Base-by-base conservation (phyloP, 768 basidiomycete species). In the Dictyophora rubrovolvata region DNA sequence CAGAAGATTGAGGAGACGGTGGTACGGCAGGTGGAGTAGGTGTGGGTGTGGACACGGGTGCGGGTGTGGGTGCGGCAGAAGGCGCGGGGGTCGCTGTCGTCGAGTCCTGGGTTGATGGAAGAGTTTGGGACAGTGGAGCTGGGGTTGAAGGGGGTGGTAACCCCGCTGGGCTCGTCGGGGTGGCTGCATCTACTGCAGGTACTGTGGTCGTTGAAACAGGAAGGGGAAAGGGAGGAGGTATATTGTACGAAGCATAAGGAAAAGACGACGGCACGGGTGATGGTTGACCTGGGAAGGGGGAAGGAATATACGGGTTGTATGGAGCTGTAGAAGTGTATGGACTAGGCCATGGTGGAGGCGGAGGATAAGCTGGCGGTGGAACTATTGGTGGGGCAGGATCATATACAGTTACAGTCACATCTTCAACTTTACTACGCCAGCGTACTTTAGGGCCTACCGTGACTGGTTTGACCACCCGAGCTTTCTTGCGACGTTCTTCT, bases 401-500 rank as follows among this genome's bases (percentile, higher is more conserved):
- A 46, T 62, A 37, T 20, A 75, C 66, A 48, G 68, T 65, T 12
- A 84, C 75, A 54, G 77, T 77, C 7, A 77, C 70, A 37, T 83
- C 76, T 68, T 90, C 90, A 21, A 69, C 71, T 58, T 73, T 78
- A 66, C 86, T 89, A 22, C 88, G 68, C 84, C 84, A 89, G 52
- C 87, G 77, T 35, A 93, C 59, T 23, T 87, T 69, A 2, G 87
- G 87, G 0, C 86, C 89, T 23, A 82, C 73, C 8, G 85, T 75
- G 11, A 74, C 68, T n/a, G 78, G 73, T 48, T 86, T 82, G 28
- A 85, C 80, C 22, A 84, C 83, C 17, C 75, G 75, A 22, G 80
- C 84, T 34, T 81, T 81, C 65, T 80, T 83, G 8, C 89, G 81
- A 63, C 88, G 90, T 70, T 90, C 89, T 66, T 89, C 90, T 64